Base-by-base conservation (phyloP, 306 rosid genomes). In the Oemleria cerasiformis region DNA sequence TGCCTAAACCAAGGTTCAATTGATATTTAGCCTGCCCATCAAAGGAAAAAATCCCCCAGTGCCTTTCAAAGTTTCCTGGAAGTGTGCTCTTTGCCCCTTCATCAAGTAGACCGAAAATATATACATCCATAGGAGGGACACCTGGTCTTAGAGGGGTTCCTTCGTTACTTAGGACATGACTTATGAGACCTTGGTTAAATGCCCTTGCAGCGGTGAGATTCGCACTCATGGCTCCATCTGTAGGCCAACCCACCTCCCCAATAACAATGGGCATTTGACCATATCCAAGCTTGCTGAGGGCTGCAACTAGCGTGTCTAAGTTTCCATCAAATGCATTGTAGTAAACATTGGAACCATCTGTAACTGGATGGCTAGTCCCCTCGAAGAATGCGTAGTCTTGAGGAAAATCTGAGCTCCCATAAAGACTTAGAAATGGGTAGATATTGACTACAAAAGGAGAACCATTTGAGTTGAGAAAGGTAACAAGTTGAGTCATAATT, bases 231-330 rank as follows among this genome's bases (percentile, higher is more conserved):
- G 95, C 90, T 71, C 97, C 98, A 70, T 94, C 98, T 0, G 98
- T 84, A 6, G 98, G 98, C 98, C 98, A 94, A 21, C 98, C 97
- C 0, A 94, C 82, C 81, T 94, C 98, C 30, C 98, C 98, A 44
- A 94, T 81, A 13, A 82, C 87, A 49, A 94, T 86, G 7, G 98
- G 95, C 88, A 94, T 89, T 84, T 91, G 97, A 59, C 92, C 95
- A 67, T 83, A 94, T 67, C 98, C 98, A 49, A 94, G 85, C 79
- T 94, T 91, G 48, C 73, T 80, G 42, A 94, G 91, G 48, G 98
- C 94, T 23, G 97, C 82, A 25, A 94, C 87, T 68, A 91, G 77
- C 14, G 98, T 91, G 87, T 94, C 98, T 1, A 78, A 85, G 79
- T 94, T 94, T 80, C 98, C 98, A 82, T 94, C 98, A 64, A 94